Percentiles rank a stretch among this genome's conserved stretches.
These are phyloP conservation scores for Geoglossum cookeanum DNA, from an alignment of 2,329 filamentous ascomycete species.

Conservation along the genomic window DNA sequence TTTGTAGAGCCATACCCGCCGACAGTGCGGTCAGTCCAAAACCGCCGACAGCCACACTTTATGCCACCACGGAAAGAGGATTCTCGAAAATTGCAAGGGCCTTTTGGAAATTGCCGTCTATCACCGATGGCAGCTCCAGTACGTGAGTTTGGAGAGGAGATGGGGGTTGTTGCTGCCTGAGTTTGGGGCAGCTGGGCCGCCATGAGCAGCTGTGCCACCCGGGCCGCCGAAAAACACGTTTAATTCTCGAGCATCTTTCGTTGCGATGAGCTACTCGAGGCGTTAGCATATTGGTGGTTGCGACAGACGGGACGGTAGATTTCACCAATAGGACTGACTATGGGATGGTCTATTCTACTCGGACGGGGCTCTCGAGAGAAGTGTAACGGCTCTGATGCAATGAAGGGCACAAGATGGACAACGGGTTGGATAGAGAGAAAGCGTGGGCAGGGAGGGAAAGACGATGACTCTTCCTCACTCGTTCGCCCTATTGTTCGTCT, in stretches of 20 bases:
- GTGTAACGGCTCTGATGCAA: background rate
- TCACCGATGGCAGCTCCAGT: background rate
- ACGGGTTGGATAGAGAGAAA: background rate
- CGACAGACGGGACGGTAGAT: too few species aligned
- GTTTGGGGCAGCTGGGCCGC: background rate
- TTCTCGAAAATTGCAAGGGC: conserved; percentile 33
- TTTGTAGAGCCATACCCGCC: conserved; percentile 13
- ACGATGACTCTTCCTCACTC: background rate
- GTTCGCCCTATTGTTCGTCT: background rate
- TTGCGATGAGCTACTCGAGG: background rate
- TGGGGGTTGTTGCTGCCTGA: background rate
- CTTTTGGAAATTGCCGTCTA: conserved; percentile 23
- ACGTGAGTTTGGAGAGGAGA: background rate
- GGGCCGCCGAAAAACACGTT: background rate
- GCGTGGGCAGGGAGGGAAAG: background rate
- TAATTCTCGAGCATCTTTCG: background rate
- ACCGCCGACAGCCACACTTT: conserved; percentile 33
- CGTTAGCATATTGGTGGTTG: background rate
- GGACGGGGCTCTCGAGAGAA: background rate
- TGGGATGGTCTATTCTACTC: background rate
- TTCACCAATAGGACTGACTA: conserved; percentile 1
- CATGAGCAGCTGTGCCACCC: conserved; percentile 4
- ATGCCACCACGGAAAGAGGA: conserved; percentile 23
- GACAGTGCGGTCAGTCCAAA: conserved; percentile 23
- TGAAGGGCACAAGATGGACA: background rate